A percentile compares a stretch with the other conserved stretches of the same genome.
These are phyloP conservation scores for Isochrysis galbana DNA, from an alignment of 78 protist genomes.

Conservation along the genomic window DNA sequence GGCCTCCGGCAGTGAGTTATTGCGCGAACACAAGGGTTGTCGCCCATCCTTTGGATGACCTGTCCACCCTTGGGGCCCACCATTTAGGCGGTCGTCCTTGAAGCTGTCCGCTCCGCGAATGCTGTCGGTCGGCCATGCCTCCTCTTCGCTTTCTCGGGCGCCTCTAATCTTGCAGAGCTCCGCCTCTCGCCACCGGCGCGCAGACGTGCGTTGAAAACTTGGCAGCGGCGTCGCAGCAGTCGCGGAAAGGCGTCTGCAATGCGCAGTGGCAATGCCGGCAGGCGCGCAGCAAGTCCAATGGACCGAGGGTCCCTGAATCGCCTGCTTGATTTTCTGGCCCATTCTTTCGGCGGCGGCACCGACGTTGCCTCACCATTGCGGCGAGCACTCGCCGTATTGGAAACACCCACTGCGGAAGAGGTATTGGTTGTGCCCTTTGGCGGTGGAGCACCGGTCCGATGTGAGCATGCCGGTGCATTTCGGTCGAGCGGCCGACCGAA, in stretches of 20 bases:
- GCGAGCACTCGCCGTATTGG: constrained; percentile 1
- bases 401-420: neutral
- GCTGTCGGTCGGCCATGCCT: neutral
- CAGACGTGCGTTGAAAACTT: neutral
- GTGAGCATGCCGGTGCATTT: neutral
- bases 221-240: neutral
- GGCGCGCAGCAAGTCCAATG: neutral
- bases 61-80: too few species aligned
- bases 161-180: neutral
- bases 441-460: neutral
- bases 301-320: neutral
- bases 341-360: constrained; percentile 2
- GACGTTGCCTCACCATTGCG: constrained; percentile 25
- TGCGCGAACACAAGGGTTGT: neutral
- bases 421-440: too few species aligned
- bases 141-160: neutral
- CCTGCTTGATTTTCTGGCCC: constrained; percentile 3
- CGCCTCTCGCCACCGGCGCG: neutral
- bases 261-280: neutral
- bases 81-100: neutral
- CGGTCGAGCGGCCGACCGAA: too few species aligned
- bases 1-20: neutral
- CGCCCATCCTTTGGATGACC: too few species aligned
- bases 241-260: neutral
- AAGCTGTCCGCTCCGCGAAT: neutral